These are phyloP conservation scores for Fraxinus anomala DNA, from an alignment of 257 asterid species.

Conservation along the genomic window DNA sequence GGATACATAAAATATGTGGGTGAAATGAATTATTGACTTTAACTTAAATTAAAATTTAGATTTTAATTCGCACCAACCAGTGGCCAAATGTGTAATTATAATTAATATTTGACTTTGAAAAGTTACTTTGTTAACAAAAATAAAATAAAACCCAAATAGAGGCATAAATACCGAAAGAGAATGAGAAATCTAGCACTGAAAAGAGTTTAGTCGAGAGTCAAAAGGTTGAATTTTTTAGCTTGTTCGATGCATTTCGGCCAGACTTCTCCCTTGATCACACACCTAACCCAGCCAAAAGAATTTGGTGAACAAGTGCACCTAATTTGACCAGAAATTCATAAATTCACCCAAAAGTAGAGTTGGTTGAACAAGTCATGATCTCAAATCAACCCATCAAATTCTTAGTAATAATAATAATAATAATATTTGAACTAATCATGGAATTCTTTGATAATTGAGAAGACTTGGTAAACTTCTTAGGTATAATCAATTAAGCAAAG, in stretches of 20 bases:
- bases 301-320: not conserved
- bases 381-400: not conserved
- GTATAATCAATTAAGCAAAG: not conserved
- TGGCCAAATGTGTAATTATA: too few relatives aligned
- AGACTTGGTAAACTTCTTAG: slow-evolving; percentile 47
- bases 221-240: not conserved
- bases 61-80: too few relatives aligned
- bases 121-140: too few relatives aligned
- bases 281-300: slow-evolving; percentile 1
- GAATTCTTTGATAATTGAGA: slow-evolving; percentile 36
- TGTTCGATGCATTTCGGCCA: not conserved
- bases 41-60: too few relatives aligned
- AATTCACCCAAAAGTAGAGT: not conserved
- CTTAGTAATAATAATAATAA: not conserved
- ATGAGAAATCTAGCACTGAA: too few relatives aligned
- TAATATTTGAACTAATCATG: slow-evolving; percentile 41
- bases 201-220: not conserved
- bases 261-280: not conserved
- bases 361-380: slow-evolving; percentile 2
- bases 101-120: too few relatives aligned
- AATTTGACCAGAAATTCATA: not conserved
- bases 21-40: too few relatives aligned
- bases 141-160: too few relatives aligned
- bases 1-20: too few relatives aligned
- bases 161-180: too few relatives aligned